Conservation (phyloP, 176 grass and related monocot genomes). For the Zoysia japonica region DNA sequence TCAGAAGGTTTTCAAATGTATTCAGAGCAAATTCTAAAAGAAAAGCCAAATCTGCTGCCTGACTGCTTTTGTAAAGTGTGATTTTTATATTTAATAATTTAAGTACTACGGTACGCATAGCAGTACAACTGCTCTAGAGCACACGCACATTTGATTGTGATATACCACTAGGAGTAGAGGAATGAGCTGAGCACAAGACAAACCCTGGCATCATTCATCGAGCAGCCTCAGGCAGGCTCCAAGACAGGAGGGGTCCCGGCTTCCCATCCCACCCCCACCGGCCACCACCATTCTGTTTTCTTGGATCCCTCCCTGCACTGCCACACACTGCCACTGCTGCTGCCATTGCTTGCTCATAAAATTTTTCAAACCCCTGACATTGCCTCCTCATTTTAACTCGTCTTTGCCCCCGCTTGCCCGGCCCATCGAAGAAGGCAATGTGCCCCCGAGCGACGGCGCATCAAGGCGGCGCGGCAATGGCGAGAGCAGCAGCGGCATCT, state of each 20-base stretch:
- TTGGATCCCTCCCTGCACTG: constrained; percentile 54
- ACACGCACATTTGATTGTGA: background rate
- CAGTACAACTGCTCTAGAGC: background rate
- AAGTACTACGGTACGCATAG: background rate
- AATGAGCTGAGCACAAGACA: constrained; percentile 42
- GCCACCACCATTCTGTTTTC: constrained; percentile 52
- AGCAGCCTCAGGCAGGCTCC: constrained; percentile 23
- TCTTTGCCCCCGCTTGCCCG: background rate
- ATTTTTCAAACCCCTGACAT: constrained; percentile 45
- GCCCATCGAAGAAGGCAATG: constrained; percentile 37
- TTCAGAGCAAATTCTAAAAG: too few species aligned
- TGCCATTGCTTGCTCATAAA: constrained; percentile 54
- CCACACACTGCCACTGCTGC: constrained; percentile 29
- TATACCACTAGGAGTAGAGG: background rate
- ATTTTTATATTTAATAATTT: background rate
- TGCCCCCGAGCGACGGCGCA: constrained; percentile 45
- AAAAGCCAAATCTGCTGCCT: background rate
- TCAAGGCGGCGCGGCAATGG: constrained; percentile 40
- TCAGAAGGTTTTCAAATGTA: background rate
- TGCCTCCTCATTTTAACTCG: constrained; percentile 38
- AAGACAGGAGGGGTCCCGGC: constrained; percentile 38
- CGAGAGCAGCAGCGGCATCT: background rate
- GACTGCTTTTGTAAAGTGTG: constrained; percentile 1
- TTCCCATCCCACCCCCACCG: background rate
- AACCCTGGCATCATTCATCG: constrained; percentile 41